Conservation (phyloP, 2,329 filamentous ascomycete genomes). For the Penicillium griseofulvum region DNA sequence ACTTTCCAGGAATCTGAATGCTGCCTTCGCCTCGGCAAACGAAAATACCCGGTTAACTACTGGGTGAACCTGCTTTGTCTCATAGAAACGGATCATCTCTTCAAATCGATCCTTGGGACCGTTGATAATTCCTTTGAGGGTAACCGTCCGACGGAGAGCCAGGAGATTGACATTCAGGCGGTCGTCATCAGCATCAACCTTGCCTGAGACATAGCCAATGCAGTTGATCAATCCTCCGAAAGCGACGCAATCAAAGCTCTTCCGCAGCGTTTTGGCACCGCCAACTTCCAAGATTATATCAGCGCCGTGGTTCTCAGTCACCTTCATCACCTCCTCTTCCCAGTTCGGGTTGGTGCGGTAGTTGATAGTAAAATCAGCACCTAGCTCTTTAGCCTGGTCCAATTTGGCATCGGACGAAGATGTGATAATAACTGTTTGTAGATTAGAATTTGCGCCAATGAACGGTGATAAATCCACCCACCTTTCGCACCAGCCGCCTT, state of each 20-base stretch:
- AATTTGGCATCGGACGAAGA: slow-evolving; percentile 54
- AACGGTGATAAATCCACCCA: slow-evolving; percentile 9
- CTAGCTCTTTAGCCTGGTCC: slow-evolving; percentile 50
- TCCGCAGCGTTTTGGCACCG: slow-evolving; percentile 50
- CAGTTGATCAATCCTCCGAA: slow-evolving; percentile 48
- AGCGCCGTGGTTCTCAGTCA: slow-evolving; percentile 48
- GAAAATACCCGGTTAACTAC: slow-evolving; percentile 57
- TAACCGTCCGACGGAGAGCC: slow-evolving; percentile 51
- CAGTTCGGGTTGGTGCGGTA: slow-evolving; percentile 49
- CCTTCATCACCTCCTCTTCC: slow-evolving; percentile 44
- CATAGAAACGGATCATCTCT: slow-evolving; percentile 38
- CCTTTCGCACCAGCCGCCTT: slow-evolving; percentile 48
- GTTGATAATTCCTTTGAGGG: slow-evolving; percentile 60
- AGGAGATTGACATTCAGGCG: slow-evolving; percentile 61
- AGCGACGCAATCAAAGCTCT: slow-evolving; percentile 48
- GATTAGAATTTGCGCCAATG: not conserved
- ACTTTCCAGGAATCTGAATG: slow-evolving; percentile 53
- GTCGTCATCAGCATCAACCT: slow-evolving; percentile 56
- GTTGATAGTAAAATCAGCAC: slow-evolving; percentile 51
- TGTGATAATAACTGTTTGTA: slow-evolving; percentile 48
- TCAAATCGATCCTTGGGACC: slow-evolving; percentile 57
- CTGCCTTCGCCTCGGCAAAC: slow-evolving; percentile 52
- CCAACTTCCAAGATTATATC: slow-evolving; percentile 54
- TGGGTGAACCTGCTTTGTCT: slow-evolving; percentile 33
- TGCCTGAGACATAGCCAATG: slow-evolving; percentile 51